phyloP scores from a whole-genome alignment of 129 eudicot species.

The Erigeron canadensis region DNA sequence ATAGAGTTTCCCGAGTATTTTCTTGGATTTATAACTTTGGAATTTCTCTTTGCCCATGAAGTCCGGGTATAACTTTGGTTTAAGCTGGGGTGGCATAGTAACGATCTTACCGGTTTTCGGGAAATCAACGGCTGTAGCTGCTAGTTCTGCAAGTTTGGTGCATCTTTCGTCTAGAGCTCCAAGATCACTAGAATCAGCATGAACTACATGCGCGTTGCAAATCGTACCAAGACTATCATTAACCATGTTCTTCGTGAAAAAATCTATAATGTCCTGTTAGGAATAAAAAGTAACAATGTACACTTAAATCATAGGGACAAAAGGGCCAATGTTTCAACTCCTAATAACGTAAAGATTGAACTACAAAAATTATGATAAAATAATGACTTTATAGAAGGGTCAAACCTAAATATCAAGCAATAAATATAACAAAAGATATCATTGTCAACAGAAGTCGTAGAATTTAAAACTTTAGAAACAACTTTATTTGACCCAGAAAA shows the following conservation, averaged over 20 bases:
- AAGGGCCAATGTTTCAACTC: background rate
- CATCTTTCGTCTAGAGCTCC: slow-evolving; percentile 77
- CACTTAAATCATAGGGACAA: background rate
- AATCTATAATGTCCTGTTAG: slow-evolving; percentile 61
- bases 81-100: slow-evolving; percentile 48
- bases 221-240: slow-evolving; percentile 68
- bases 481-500: background rate
- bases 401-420: background rate
- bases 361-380: background rate
- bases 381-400: background rate
- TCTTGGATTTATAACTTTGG: slow-evolving; percentile 52
- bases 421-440: background rate
- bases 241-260: slow-evolving; percentile 66
- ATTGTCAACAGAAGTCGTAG: background rate
- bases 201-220: slow-evolving; percentile 84
- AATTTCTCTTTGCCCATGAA: slow-evolving; percentile 68
- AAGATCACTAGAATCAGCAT: slow-evolving; percentile 55
- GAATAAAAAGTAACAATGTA: slow-evolving; percentile 8
- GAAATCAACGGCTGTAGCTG: slow-evolving; percentile 71
- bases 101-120: slow-evolving; percentile 73
- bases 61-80: slow-evolving; percentile 68
- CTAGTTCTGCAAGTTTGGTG: slow-evolving; percentile 61
- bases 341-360: too few relatives aligned
- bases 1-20: slow-evolving; percentile 55
- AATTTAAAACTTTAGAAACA: background rate